Evolutionary conservation across 2,329 filamentous ascomycete genomes (phyloP), one percentile per base, ranked within the genome.

Genomic region (Pyrenophora seminiperda): DNA sequence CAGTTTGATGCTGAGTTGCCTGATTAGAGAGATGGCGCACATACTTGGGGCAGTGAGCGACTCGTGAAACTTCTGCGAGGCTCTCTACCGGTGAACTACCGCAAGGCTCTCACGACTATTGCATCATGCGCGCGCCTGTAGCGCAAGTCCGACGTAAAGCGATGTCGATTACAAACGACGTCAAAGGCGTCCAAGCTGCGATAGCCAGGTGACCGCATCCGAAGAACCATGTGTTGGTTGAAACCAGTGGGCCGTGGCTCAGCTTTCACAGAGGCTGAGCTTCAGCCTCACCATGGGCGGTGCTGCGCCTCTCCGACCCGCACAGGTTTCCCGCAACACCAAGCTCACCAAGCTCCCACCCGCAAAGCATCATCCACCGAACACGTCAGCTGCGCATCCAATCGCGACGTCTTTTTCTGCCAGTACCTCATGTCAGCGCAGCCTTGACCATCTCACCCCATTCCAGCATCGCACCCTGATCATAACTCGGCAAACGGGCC

Each of bases 321-420:
- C 34, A 46, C 33, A 34, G 9, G 41, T 41, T 41, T 32, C 44
- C 45, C 49, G 46, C 50, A 46, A 34, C 47, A 44, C 54, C 40
- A 52, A 54, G 45, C 47, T 20, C 14, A 31, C 37, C n/a, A 45
- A 24, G 49, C 50, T 27, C 40, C 51, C 49, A 49, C 41, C 37
- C 36, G 27, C 31, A 6, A 15, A 17, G 34, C 47, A 36, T 50
- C 41, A 37, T 30, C 41, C 41, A 49, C 47, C 47, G 30, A 42
- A 47, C 54, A 43, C 24, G 14, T 31, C 15, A 7, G 11, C 34
- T 32, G 40, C 55, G 50, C 56, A 61, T 38, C 63, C 63, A 67
- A 67, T 66, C n/a, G 37, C 6, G 4, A 7, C 1, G 14, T n/a
- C 17, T 51, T 48, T 67, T 67, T 67, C 62, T 68, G 65, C 64